These are phyloP conservation scores for Magnolia sinica DNA, from an alignment of 164 flowering plant species.

Conservation along the genomic window DNA sequence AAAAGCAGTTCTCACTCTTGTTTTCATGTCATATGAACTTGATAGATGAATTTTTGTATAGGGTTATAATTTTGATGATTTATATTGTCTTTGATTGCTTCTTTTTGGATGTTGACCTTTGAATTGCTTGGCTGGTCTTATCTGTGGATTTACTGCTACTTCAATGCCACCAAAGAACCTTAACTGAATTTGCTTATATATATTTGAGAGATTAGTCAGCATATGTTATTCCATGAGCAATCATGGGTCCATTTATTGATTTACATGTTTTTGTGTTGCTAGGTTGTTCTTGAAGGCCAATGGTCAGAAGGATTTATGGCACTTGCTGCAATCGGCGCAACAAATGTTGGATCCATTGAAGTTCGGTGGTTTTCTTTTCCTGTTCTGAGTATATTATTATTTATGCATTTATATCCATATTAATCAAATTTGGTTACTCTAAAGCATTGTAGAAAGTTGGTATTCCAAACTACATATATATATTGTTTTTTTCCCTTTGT, in stretches of 20 bases:
- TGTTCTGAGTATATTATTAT: constrained; percentile 5
- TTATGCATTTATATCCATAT: not conserved
- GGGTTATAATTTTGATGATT: too few relatives aligned
- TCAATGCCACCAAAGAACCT: too few relatives aligned
- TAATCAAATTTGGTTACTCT: not conserved
- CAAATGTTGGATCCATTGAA: constrained; percentile 93
- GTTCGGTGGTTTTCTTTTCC: constrained; percentile 24
- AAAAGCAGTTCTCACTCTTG: too few relatives aligned
- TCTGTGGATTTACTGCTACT: too few relatives aligned
- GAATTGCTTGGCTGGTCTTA: too few relatives aligned
- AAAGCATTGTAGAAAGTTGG: not conserved
- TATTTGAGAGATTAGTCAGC: not conserved
- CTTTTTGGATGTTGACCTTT: too few relatives aligned
- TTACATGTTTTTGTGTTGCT: constrained; percentile 6
- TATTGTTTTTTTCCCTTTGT: not conserved
- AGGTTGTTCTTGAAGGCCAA: constrained; percentile 95
- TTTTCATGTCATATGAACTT: too few relatives aligned
- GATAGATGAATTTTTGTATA: too few relatives aligned
- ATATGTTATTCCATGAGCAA: not conserved
- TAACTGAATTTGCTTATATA: too few relatives aligned
- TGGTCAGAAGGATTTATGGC: constrained; percentile 94
- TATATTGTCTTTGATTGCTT: too few relatives aligned
- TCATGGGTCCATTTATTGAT: not conserved
- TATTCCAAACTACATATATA: not conserved
- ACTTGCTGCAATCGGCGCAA: constrained; percentile 91